Evolutionary conservation across 768 basidiomycete species (phyloP), one percentile per base, ranked within the genome.

Genomic region (Lactarius evosmus): DNA sequence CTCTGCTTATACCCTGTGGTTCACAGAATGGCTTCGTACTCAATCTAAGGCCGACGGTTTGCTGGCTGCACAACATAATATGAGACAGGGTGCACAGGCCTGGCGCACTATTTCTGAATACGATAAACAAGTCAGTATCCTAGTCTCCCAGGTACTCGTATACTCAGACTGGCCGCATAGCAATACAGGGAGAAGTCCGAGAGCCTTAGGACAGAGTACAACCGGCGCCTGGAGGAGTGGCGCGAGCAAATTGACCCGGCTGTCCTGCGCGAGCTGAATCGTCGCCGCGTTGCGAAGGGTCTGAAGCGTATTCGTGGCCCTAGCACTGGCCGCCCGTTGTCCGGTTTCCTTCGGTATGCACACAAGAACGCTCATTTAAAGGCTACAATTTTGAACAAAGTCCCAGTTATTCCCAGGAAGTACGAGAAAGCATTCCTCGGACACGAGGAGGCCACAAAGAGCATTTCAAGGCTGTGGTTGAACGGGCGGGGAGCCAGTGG

Each of bases 71-170:
- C 44, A 52, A 40, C 22, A 22, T 41, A 3, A 4, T 19, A 0
- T 32, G 6, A 62, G 34, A 50, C 12, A 27, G 27, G 56, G 4
- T 3, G 51, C 50, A 25, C 32, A 49, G 16, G 8, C 9, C 5
- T 68, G 67, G 67, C 27, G 19, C 14, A 41, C 33, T 3, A 7
- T 67, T 22, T 22, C 67, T 29, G 67, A 68, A 1, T 0, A 55
- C 57, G 67, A 67, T 8, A 68, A 67, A 30, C 53, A 63, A 58
- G 67, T 67, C n/a, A 40, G 49, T 58, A 9, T 38, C 1, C 2
- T 38, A 29, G 16, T 29, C 3, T 5, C n/a, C 4, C 19, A 19
- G 2, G 19, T 49, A 7, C 27, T 56, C n/a, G 27, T 33, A 17
- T 38, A 12, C 17, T 46, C 34, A 61, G 12, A 58, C 30, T 19